A percentile compares a stretch with the other conserved stretches of the same genome.
phyloP scores from a whole-genome alignment of 2,329 filamentous ascomycete species.

The Thelonectria rubi region DNA sequence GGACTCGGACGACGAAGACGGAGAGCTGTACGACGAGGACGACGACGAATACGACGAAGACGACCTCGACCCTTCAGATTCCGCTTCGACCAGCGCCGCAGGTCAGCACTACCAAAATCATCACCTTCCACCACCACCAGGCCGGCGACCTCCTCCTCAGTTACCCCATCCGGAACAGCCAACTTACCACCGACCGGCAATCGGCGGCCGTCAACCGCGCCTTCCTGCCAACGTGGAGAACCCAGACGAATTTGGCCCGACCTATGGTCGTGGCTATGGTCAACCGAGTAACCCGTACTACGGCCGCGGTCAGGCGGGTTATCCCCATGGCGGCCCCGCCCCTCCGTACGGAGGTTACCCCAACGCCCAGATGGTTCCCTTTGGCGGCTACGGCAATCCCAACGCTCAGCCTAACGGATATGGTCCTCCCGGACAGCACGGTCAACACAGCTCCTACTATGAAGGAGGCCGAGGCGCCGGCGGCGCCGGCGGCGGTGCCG shows the following conservation, averaged over 20 bases:
- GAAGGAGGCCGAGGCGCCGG: constrained; percentile 45
- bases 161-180: constrained; percentile 47
- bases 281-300: constrained; percentile 40
- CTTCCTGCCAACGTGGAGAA: constrained; percentile 70
- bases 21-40: constrained; percentile 51
- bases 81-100: constrained; percentile 56
- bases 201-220: constrained; percentile 32
- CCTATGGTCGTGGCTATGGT: constrained; percentile 50
- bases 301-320: constrained; percentile 49
- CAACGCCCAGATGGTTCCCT: constrained; percentile 59
- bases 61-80: constrained; percentile 66
- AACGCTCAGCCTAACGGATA: constrained; percentile 44
- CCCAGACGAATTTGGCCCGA: constrained; percentile 66
- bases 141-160: constrained; percentile 47
- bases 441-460: constrained; percentile 53
- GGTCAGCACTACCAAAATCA: constrained; percentile 43
- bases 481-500: not conserved
- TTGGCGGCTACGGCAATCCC: constrained; percentile 44
- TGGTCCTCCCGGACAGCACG: constrained; percentile 27
- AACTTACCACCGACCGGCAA: constrained; percentile 35
- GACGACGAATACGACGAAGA: constrained; percentile 54
- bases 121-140: constrained; percentile 42
- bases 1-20: constrained; percentile 42
- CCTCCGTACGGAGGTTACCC: constrained; percentile 52
- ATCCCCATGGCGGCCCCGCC: constrained; percentile 57